A percentile compares a stretch with the other conserved stretches of the same genome.
phyloP scores from a whole-genome alignment of 2,329 filamentous ascomycete species.

The Esteya vermicola region DNA sequence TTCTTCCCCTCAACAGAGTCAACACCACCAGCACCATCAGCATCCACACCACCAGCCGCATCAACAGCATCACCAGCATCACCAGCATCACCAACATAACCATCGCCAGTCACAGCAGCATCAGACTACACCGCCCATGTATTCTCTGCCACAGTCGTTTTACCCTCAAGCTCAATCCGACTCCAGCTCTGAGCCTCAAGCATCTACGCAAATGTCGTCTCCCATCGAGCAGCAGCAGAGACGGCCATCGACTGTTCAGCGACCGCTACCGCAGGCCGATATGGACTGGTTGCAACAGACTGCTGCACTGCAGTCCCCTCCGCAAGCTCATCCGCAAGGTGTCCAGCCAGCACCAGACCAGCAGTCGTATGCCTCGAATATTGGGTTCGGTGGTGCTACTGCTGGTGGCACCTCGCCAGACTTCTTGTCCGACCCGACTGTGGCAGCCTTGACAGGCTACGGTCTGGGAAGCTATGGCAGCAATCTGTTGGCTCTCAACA shows the following conservation, averaged over 20 bases:
- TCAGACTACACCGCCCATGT: not conserved
- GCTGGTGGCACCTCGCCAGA: conserved; percentile 10
- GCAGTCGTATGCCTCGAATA: no score
- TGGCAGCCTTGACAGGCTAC: conserved; percentile 11
- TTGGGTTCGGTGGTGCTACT: conserved; percentile 21
- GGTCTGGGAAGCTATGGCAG: conserved; percentile 9
- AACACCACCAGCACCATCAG: no score
- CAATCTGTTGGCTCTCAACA: conserved; percentile 3
- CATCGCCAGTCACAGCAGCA: conserved; percentile 1
- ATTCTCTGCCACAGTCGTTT: not conserved
- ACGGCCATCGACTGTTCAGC: not conserved
- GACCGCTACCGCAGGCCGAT: conserved; percentile 15
- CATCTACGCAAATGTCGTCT: conserved; percentile 2
- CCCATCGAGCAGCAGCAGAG: conserved; percentile 9
- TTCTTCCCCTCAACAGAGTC: no score
- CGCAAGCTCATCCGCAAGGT: not conserved
- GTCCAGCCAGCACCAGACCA: not conserved
- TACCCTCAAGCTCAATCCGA: not conserved
- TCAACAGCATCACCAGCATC: not conserved
- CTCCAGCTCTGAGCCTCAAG: not conserved
- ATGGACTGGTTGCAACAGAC: conserved; percentile 40
- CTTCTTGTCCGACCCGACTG: conserved; percentile 11
- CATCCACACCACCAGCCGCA: not conserved
- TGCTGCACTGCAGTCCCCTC: conserved; percentile 21
- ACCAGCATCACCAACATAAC: not conserved